Base-by-base conservation (phyloP, 441 rosid genomes). In the Biscutella auriculata region DNA sequence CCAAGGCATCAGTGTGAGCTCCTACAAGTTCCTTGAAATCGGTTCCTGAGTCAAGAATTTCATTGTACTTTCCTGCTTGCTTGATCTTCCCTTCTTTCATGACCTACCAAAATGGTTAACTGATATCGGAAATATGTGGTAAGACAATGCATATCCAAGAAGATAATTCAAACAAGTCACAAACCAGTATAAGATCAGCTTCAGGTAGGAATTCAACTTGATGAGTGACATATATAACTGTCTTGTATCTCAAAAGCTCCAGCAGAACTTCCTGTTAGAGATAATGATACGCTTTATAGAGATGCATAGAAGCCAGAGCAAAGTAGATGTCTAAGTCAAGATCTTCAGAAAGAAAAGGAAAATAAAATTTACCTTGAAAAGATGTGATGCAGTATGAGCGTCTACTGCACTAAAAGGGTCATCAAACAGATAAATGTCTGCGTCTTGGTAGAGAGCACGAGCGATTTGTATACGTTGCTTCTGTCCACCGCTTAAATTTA, bases 1-100 rank as follows among this genome's bases (percentile, higher is more conserved):
- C 76, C 35, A 87, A 69, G 26, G 97, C 90, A 41, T 81, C 66
- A 50, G 74, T 62, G 44, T 91, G 97, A 44, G 95, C 97, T 57
- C 77, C 85, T 9, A 81, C 95, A 71, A 91, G 93, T 65, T 85
- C 87, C 95, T 73, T 77, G 29, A 91, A 83, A 66, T 85, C 81
- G 14, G 87, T 76, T 60, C 87, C 90, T 1, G 83, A 71, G 28
- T 65, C 73, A 4, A 91, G 78, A 66, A 91, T 76, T 5, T 91
- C 90, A 46, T 55, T 29, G 54, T 87, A 91, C 53, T 77, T 83
- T 66, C 97, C 96, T 37, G 85, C 84, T 76, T 85, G 88, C 4
- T 80, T 72, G 21, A 91, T 85, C 76, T 65, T 73, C 35, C 95
- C 96, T 58, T 82, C 87, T 78, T 85, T 81, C 95, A 87, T 83